These are phyloP conservation scores for Pseudogymnoascus sp. DNA, from an alignment of 2,329 filamentous ascomycete species.

Conservation along the genomic window DNA sequence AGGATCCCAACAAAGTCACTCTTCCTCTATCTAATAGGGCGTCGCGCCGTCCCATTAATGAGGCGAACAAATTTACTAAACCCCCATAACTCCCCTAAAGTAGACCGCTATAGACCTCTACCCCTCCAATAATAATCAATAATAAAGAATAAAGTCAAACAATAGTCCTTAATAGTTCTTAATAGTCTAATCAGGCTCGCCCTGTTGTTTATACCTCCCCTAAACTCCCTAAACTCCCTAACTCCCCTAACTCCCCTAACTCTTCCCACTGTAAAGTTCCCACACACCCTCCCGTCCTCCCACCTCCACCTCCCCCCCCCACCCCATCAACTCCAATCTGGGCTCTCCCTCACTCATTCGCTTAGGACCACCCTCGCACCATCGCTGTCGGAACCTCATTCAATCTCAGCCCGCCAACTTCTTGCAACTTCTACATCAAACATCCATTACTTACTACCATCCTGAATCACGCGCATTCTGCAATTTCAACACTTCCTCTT, in stretches of 20 bases:
- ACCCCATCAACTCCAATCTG: neutral
- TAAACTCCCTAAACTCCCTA: neutral
- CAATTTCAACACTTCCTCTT: neutral
- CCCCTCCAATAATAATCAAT: neutral
- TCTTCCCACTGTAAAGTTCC: neutral
- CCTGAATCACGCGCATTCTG: constrained; percentile 1
- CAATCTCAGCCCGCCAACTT: constrained; percentile 8
- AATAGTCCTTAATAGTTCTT: neutral
- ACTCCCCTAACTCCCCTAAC: too few relatives aligned
- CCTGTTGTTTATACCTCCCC: neutral
- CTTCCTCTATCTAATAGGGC: neutral
- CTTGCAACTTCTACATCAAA: neutral
- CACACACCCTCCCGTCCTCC: neutral
- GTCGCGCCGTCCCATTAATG: neutral
- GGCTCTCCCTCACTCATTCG: neutral
- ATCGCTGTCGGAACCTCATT: constrained; percentile 5
- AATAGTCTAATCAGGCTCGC: neutral
- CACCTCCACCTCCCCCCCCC: too few relatives aligned
- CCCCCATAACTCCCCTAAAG: neutral
- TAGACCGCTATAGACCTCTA: neutral
- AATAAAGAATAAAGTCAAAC: too few relatives aligned
- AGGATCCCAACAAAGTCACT: neutral
- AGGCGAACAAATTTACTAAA: neutral
- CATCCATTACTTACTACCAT: neutral
- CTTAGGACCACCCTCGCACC: constrained; percentile 7